These are phyloP conservation scores for Colletotrichum simmondsii DNA, from an alignment of 2,329 filamentous ascomycete genomes.

Conservation along the genomic window DNA sequence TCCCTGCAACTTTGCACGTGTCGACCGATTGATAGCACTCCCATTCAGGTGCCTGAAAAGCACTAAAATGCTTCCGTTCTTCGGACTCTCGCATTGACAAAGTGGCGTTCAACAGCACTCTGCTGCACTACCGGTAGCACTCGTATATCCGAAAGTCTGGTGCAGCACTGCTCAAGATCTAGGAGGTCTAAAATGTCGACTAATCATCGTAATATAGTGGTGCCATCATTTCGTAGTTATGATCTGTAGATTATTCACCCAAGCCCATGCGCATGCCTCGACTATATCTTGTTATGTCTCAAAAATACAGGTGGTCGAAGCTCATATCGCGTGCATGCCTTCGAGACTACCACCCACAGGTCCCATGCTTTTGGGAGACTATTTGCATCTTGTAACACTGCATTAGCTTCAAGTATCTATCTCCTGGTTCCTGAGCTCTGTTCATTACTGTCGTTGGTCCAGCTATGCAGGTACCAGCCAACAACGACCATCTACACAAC, in stretches of 20 bases:
- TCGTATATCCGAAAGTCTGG: neutral
- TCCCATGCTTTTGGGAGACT: neutral
- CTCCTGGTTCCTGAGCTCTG: slow-evolving; percentile 17
- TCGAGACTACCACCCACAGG: neutral
- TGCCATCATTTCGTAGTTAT: neutral
- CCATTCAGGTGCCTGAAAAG: neutral
- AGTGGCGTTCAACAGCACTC: neutral
- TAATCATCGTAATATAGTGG: neutral
- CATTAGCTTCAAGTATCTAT: slow-evolving; percentile 5
- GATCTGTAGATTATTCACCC: neutral
- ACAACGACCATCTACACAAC: slow-evolving; percentile 29
- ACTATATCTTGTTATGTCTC: slow-evolving; percentile 3
- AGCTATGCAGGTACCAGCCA: slow-evolving; percentile 32
- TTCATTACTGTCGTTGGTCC: slow-evolving; percentile 21
- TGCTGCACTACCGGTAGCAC: neutral
- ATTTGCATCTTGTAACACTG: neutral
- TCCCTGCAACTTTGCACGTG: slow-evolving; percentile 23
- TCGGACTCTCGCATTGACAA: neutral
- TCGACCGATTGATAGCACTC: neutral
- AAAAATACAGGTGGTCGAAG: neutral
- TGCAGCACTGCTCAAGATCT: neutral
- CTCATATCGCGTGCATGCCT: neutral
- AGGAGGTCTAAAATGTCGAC: neutral
- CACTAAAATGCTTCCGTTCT: neutral
- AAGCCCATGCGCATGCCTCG: neutral